These are phyloP conservation scores for Hymenoscyphus scutula DNA, from an alignment of 2,329 filamentous ascomycete genomes.

Conservation along the genomic window DNA sequence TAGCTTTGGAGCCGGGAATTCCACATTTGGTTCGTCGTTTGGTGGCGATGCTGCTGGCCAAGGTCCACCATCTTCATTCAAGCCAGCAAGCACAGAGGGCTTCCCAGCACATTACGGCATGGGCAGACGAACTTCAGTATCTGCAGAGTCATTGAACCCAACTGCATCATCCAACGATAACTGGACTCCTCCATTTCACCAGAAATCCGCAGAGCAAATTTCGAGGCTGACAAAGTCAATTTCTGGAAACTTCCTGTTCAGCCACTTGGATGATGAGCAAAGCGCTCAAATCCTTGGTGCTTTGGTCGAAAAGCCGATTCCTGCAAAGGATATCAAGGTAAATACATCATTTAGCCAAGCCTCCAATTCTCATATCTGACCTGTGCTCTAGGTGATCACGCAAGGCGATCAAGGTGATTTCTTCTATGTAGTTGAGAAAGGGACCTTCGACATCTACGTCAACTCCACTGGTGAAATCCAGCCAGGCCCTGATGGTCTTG, in stretches of 20 bases:
- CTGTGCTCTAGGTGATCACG: slow-evolving; percentile 69
- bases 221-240: slow-evolving; percentile 77
- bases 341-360: slow-evolving; percentile 8
- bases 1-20: slow-evolving; percentile 42
- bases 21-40: slow-evolving; percentile 32
- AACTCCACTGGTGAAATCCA: slow-evolving; percentile 75
- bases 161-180: slow-evolving; percentile 79
- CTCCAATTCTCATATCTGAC: not conserved
- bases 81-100: slow-evolving; percentile 52
- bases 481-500: slow-evolving; percentile 77
- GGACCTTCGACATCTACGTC: slow-evolving; percentile 87
- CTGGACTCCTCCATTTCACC: slow-evolving; percentile 83
- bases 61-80: slow-evolving; percentile 42
- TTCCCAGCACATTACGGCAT: slow-evolving; percentile 94
- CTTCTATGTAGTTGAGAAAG: slow-evolving; percentile 95
- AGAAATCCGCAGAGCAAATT: slow-evolving; percentile 80
- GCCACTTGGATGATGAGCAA: slow-evolving; percentile 91
- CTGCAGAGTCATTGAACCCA: slow-evolving; percentile 92
- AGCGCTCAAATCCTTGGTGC: slow-evolving; percentile 83
- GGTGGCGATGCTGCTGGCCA: slow-evolving; percentile 50
- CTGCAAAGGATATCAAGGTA: slow-evolving; percentile 78
- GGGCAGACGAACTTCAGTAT: slow-evolving; percentile 90
- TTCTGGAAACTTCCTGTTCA: slow-evolving; percentile 88
- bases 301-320: slow-evolving; percentile 91
- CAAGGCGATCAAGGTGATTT: slow-evolving; percentile 96